Base-by-base conservation (phyloP, 495 filamentous ascomycete species). In the Poronia punctata region DNA sequence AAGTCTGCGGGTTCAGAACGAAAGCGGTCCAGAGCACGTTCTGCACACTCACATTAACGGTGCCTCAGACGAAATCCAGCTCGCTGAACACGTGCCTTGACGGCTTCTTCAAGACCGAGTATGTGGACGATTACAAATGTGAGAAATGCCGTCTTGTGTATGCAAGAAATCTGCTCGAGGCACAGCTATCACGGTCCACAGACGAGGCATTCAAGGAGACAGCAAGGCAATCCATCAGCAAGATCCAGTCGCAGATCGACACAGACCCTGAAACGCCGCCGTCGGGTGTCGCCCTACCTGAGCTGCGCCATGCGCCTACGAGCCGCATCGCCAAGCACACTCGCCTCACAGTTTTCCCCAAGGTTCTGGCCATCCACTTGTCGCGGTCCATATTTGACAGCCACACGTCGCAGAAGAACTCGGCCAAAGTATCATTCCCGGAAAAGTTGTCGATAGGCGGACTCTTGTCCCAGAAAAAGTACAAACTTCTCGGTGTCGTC, bases 81-180 rank as follows among this genome's bases (percentile, higher is more conserved):
- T 68, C 65, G 9, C 52, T 78, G 17, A 71, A 59, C 34, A 52
- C 64, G 3, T 97, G 93, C 56, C 89, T 97, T 42, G 92, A 99
- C 60, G 84, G 83, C 12, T 78, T 96, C 60, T 79, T 99, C 46
- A 96, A 95, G 57, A 86, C 82, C 0, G 92, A 99, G 53, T 82
- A 86, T 54, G 95, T 99, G 36, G 93, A 99, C 36, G 92, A 95
- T 55, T 99, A 90, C 65, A 84, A 83, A 33, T 99, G 92, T 59
- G 92, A 96, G 43, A 84, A 79, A 51, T 98, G 92, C 45, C 83
- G 86, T 8, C 71, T 98, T n/a, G 58, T 83, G 31, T 82, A 95
- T 62, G 88, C 89, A 2, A 54, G 55, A 38, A 46, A 48, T 1
- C 31, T 60, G 11, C 34, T 65, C 15, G 52, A 66, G 45, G 34